Percentiles rank a stretch among this genome's conserved stretches.
phyloP scores from a whole-genome alignment of 371 early-diverging fungal genomes.

The Lichtheimia ramosa region DNA sequence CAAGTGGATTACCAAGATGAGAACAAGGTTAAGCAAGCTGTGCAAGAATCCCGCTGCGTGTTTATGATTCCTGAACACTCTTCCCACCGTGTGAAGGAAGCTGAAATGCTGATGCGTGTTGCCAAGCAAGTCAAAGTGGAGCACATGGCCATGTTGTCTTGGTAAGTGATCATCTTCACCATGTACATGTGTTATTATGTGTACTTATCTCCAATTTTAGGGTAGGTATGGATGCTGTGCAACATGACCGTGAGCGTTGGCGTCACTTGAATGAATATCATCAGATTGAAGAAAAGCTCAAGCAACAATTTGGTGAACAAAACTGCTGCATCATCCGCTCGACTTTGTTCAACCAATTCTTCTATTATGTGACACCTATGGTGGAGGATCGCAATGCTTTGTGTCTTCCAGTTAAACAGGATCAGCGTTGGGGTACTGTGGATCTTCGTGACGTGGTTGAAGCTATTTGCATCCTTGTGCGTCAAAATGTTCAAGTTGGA shows the following conservation, averaged over 20 bases:
- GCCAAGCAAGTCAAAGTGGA: conserved; percentile 25
- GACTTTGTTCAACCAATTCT: conserved; percentile 26
- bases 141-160: conserved; percentile 29
- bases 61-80: conserved; percentile 35
- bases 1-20: conserved; percentile 35
- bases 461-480: conserved; percentile 23
- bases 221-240: conserved; percentile 27
- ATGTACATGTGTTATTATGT: neutral
- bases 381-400: conserved; percentile 26
- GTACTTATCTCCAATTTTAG: conserved; percentile 14
- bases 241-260: conserved; percentile 13
- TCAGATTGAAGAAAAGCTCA: conserved; percentile 31
- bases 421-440: conserved; percentile 29
- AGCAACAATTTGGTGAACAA: conserved; percentile 18
- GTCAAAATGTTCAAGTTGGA: conserved; percentile 10
- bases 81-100: conserved; percentile 24
- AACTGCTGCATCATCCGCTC: conserved; percentile 27
- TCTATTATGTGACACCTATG: conserved; percentile 36
- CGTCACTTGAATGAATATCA: conserved; percentile 18
- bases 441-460: conserved; percentile 35
- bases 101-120: conserved; percentile 31
- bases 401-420: conserved; percentile 25
- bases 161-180: conserved; percentile 19
- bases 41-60: conserved; percentile 20
- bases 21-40: conserved; percentile 17